Evolutionary conservation across 768 basidiomycete genomes (phyloP).

Genomic region (Fomitopsis pulvina): DNA sequence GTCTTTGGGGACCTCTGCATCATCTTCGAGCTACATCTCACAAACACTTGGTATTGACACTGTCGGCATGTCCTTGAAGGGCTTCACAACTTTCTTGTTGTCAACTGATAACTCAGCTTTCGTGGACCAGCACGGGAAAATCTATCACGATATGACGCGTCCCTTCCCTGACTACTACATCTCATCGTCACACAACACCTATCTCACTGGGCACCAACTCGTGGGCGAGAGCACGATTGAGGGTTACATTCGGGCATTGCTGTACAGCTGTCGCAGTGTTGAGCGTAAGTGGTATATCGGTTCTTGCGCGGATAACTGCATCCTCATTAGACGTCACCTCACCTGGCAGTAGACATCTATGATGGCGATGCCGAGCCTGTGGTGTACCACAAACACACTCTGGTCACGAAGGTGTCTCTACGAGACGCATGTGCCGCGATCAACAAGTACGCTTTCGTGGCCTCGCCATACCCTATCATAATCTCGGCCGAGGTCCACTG

Average conservation of each 20-base stretch:
- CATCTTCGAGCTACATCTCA: conserved; percentile 3
- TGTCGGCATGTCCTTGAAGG: conserved; percentile 44
- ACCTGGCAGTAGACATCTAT: conserved; percentile 80
- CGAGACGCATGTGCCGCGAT: conserved; percentile 82
- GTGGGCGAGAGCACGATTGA: conserved; percentile 88
- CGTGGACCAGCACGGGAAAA: conserved; percentile 41
- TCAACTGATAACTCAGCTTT: conserved; percentile 71
- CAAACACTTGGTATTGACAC: conserved; percentile 13
- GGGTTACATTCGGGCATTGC: conserved; percentile 85
- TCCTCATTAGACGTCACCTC: background rate
- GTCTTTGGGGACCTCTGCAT: conserved; percentile 3
- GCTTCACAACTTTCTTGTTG: conserved; percentile 73
- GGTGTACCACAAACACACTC: conserved; percentile 84
- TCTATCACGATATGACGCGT: conserved; percentile 82
- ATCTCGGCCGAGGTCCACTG: conserved; percentile 94
- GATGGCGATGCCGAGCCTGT: conserved; percentile 83
- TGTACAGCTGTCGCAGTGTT: conserved; percentile 89
- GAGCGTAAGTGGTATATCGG: conserved; percentile 53
- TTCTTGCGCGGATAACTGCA: conserved; percentile 1
- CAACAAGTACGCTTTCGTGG: conserved; percentile 82
- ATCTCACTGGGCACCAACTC: conserved; percentile 81
- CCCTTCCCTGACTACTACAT: conserved; percentile 86
- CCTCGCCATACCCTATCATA: conserved; percentile 87
- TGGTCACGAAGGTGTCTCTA: conserved; percentile 77
- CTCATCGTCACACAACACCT: conserved; percentile 90